A percentile compares a stretch with the other conserved stretches of the same genome.
Conservation (phyloP, 495 filamentous ascomycete species). For the Cryomyces minteri region DNA sequence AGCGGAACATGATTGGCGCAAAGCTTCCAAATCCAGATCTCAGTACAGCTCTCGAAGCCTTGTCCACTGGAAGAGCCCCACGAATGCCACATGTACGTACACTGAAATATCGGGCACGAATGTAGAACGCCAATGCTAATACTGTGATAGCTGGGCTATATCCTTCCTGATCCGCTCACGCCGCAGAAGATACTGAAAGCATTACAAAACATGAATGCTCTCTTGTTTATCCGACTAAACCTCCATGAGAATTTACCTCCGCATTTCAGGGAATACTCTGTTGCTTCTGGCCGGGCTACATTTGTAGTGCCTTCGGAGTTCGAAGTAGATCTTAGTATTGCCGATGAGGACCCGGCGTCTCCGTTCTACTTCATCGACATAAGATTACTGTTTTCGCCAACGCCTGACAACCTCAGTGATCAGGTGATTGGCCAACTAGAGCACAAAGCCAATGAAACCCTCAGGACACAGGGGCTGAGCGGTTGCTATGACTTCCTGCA, state of each 20-base stretch:
- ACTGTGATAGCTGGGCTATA: slow-evolving; percentile 43
- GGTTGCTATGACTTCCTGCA: slow-evolving; percentile 77
- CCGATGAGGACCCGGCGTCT: slow-evolving; percentile 54
- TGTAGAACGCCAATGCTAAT: background rate
- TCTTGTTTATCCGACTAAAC: slow-evolving; percentile 61
- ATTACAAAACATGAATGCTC: slow-evolving; percentile 62
- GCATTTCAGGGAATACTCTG: slow-evolving; percentile 51
- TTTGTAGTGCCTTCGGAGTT: slow-evolving; percentile 74
- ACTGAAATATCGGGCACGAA: too few relatives aligned
- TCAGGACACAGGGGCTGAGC: slow-evolving; percentile 43
- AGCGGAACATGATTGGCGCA: slow-evolving; percentile 38
- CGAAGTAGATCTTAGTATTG: slow-evolving; percentile 79
- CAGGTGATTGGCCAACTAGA: slow-evolving; percentile 46
- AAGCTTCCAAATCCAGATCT: slow-evolving; percentile 79
- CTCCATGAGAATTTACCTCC: slow-evolving; percentile 57
- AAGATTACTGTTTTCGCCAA: slow-evolving; percentile 62
- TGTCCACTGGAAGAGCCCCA: slow-evolving; percentile 52
- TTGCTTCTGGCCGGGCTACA: slow-evolving; percentile 66
- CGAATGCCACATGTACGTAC: slow-evolving; percentile 57
- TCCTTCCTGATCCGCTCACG: slow-evolving; percentile 53
- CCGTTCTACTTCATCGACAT: slow-evolving; percentile 92
- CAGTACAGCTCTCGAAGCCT: slow-evolving; percentile 70
- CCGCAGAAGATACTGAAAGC: slow-evolving; percentile 44
- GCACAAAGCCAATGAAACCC: slow-evolving; percentile 42
- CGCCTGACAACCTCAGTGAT: slow-evolving; percentile 35